Conservation (phyloP, 1,139 yeast species). For the Debaryomycetaceae sp. region DNA sequence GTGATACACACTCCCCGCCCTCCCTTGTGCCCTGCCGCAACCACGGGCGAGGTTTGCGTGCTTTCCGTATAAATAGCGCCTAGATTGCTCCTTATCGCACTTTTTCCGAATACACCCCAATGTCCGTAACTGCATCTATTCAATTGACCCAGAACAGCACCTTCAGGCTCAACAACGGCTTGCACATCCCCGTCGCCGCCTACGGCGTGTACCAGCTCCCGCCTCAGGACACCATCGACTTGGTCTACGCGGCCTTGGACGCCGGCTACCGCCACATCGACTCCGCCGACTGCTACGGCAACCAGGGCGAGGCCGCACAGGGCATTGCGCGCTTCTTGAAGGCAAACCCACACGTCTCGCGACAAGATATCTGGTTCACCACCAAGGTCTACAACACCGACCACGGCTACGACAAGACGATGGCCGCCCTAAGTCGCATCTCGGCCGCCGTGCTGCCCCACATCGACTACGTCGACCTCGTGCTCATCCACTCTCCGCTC, state of each 20-base stretch:
- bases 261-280: constrained; percentile 66
- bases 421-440: constrained; percentile 8
- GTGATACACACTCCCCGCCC: too few relatives aligned
- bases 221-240: constrained; percentile 12
- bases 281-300: constrained; percentile 31
- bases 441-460: constrained; percentile 16
- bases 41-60: too few relatives aligned
- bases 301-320: constrained; percentile 11
- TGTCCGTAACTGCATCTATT: constrained; percentile 18
- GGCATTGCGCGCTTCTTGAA: constrained; percentile 34
- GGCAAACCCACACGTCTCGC: constrained; percentile 21
- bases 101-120: too few relatives aligned
- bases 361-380: constrained; percentile 28
- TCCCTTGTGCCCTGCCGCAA: too few relatives aligned
- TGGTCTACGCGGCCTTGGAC: constrained; percentile 34
- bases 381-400: constrained; percentile 12
- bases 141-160: constrained; percentile 19
- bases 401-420: constrained; percentile 15
- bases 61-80: too few relatives aligned
- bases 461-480: constrained; percentile 37
- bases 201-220: constrained; percentile 25
- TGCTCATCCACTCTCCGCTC: constrained; percentile 26
- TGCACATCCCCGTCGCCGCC: constrained; percentile 29
- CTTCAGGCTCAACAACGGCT: constrained; percentile 27
- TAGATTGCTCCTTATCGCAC: too few relatives aligned